Evolutionary conservation across 1,139 yeast species (phyloP).

Genomic region (Pichia sp.): DNA sequence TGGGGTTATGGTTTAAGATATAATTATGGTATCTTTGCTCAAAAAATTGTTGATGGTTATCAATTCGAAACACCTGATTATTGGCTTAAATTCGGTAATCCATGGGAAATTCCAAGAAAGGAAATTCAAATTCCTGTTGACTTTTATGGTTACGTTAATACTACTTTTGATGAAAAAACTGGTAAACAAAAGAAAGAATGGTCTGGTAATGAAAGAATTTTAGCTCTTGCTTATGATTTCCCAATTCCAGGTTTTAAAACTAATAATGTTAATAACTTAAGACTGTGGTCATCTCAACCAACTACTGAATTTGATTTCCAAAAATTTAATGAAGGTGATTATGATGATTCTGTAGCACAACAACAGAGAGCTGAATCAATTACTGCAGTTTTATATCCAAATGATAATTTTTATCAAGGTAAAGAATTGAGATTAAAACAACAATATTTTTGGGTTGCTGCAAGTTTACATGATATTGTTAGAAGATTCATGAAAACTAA

Average conservation of each 20-base stretch:
- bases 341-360: conserved; percentile 72
- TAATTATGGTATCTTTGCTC: conserved; percentile 91
- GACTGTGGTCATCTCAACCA: conserved; percentile 89
- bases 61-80: conserved; percentile 94
- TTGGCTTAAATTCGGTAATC: conserved; percentile 83
- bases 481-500: conserved; percentile 82
- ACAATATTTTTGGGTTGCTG: conserved; percentile 96
- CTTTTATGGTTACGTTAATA: conserved; percentile 73
- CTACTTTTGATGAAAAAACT: conserved; percentile 42
- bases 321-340: conserved; percentile 90
- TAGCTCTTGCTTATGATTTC: conserved; percentile 90
- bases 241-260: conserved; percentile 92
- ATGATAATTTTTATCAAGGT: conserved; percentile 87
- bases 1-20: conserved; percentile 97
- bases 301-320: conserved; percentile 88
- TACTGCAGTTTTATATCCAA: conserved; percentile 87
- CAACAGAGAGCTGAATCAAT: conserved; percentile 90
- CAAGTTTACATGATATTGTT: conserved; percentile 84
- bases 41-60: conserved; percentile 83
- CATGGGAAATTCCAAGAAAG: conserved; percentile 86
- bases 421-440: conserved; percentile 90
- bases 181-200: conserved; percentile 55
- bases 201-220: conserved; percentile 84
- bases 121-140: conserved; percentile 92
- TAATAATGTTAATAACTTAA: conserved; percentile 76